A percentile compares a stretch with the other conserved stretches of the same genome.
phyloP scores from a whole-genome alignment of 208 protist species.

The Kentomonas sorsogonicus region DNA sequence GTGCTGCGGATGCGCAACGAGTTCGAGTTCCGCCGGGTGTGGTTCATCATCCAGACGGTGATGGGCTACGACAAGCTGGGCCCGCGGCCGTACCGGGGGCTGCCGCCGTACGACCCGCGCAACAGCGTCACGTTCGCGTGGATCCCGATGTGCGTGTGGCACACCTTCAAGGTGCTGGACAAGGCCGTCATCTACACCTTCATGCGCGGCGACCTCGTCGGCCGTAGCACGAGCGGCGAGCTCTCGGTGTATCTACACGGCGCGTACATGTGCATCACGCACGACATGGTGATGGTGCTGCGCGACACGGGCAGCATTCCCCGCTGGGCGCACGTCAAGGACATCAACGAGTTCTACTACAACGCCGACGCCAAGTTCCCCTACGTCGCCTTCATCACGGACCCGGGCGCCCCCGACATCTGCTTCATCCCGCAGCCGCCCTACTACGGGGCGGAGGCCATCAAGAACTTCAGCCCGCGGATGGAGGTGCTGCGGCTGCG shows the following conservation, averaged over 20 bases:
- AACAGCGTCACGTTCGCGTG: conserved; percentile 59
- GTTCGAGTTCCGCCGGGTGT: conserved; percentile 53
- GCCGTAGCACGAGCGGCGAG: conserved; percentile 27
- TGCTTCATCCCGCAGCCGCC: conserved; percentile 59
- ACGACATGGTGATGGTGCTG: conserved; percentile 56
- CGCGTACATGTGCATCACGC: conserved; percentile 59
- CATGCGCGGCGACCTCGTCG: conserved; percentile 46
- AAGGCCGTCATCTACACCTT: conserved; percentile 59
- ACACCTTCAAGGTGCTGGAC: conserved; percentile 61
- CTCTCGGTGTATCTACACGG: conserved; percentile 27
- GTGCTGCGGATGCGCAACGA: conserved; percentile 52
- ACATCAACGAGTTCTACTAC: conserved; percentile 49
- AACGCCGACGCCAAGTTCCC: conserved; percentile 34
- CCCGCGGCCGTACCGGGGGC: conserved; percentile 45
- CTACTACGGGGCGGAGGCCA: conserved; percentile 29
- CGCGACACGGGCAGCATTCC: conserved; percentile 53
- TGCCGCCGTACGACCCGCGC: conserved; percentile 69
- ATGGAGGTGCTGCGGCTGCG: conserved; percentile 26
- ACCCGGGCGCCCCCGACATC: conserved; percentile 43
- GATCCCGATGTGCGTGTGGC: conserved; percentile 60
- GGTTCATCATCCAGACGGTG: conserved; percentile 56
- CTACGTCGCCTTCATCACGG: conserved; percentile 51
- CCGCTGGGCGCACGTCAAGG: conserved; percentile 43
- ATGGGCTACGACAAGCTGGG: conserved; percentile 66
- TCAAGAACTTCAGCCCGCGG: conserved; percentile 31